Conservation (phyloP, 495 filamentous ascomycete genomes). For the Xylaria flabelliformis region DNA sequence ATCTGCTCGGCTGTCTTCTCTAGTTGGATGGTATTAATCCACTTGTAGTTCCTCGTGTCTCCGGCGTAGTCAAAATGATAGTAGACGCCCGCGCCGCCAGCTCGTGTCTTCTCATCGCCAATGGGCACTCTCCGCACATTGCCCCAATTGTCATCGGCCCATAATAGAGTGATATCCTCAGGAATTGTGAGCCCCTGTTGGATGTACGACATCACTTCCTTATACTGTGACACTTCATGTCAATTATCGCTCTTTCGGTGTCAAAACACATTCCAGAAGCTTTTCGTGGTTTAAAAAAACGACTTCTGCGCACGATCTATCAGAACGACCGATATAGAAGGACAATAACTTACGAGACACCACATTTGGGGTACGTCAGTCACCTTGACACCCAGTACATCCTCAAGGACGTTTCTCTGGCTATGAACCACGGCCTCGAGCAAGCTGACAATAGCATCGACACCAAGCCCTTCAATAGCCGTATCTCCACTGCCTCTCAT, state of each 20-base stretch:
- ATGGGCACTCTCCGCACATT: conserved; percentile 71
- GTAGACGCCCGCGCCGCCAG: conserved; percentile 75
- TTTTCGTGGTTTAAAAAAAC: not conserved
- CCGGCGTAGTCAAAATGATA: conserved; percentile 80
- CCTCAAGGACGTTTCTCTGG: conserved; percentile 62
- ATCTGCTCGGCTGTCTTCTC: conserved; percentile 71
- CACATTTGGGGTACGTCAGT: conserved; percentile 70
- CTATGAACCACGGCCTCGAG: conserved; percentile 65
- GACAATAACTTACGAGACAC: conserved; percentile 52
- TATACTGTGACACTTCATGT: conserved; percentile 48
- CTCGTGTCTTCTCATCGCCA: conserved; percentile 62
- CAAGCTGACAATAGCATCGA: conserved; percentile 61
- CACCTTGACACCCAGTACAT: conserved; percentile 62
- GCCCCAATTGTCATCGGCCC: conserved; percentile 80
- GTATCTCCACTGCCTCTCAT: conserved; percentile 77
- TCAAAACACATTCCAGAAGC: not conserved
- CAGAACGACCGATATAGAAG: too few species aligned
- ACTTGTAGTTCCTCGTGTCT: conserved; percentile 68
- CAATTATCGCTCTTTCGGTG: not conserved
- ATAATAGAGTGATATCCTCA: conserved; percentile 75
- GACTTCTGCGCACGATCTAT: not conserved
- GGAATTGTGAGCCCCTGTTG: conserved; percentile 69
- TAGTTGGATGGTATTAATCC: conserved; percentile 74
- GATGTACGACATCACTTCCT: conserved; percentile 73
- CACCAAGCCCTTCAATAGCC: conserved; percentile 58